phyloP scores from a whole-genome alignment of 2,329 filamentous ascomycete species.

The Penicillium corylophilum region DNA sequence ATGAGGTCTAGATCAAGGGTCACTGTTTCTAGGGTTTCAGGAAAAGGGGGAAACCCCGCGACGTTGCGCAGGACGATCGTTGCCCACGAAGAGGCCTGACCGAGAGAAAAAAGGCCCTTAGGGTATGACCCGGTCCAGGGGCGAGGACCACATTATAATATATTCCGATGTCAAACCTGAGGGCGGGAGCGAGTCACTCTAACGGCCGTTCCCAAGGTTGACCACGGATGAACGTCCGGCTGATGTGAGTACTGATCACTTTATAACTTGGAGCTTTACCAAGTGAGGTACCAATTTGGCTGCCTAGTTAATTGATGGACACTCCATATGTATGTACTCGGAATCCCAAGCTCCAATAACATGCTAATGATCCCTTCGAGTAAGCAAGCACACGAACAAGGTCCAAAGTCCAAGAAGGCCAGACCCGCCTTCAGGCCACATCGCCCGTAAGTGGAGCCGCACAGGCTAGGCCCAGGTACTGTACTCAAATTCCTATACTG shows the following conservation, averaged over 20 bases:
- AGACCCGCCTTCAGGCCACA: conserved; percentile 16
- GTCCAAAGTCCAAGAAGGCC: background rate
- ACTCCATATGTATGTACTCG: too few relatives aligned
- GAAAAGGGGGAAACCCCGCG: conserved; percentile 14
- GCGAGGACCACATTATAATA: background rate
- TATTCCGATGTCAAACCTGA: conserved; percentile 3
- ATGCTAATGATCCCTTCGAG: conserved; percentile 3
- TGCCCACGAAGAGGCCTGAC: conserved; percentile 1
- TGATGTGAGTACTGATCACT: background rate
- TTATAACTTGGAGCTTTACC: background rate
- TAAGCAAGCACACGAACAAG: conserved; percentile 17
- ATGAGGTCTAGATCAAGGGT: conserved; percentile 4
- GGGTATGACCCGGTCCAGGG: background rate
- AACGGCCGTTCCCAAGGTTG: background rate
- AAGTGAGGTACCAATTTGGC: background rate
- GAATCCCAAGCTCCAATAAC: too few relatives aligned
- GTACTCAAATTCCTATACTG: background rate
- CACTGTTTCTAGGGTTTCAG: background rate
- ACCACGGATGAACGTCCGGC: background rate
- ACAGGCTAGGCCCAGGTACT: conserved; percentile 1
- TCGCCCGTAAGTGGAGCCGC: conserved; percentile 13
- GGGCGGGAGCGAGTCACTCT: conserved; percentile 1
- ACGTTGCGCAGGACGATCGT: conserved; percentile 15
- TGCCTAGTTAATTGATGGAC: background rate
- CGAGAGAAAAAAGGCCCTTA: background rate